Percentiles rank a stretch among this genome's conserved stretches.
phyloP scores from a whole-genome alignment of 2,329 filamentous ascomycete genomes.

The Phaeophleospora eucalypticola region DNA sequence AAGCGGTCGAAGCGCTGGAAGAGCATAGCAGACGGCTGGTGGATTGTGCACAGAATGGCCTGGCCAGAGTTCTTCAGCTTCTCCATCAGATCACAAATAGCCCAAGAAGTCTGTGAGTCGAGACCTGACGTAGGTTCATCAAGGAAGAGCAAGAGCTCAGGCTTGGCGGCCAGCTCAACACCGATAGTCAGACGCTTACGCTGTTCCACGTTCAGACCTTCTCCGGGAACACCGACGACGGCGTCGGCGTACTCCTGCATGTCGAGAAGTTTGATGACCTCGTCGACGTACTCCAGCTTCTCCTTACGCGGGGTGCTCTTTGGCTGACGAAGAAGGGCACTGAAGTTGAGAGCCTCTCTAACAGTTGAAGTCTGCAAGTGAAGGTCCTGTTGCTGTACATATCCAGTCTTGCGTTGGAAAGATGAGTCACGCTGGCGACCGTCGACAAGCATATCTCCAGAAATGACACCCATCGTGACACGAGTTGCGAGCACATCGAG shows the following conservation, averaged over 20 bases:
- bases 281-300: slow-evolving; percentile 82
- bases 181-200: slow-evolving; percentile 82
- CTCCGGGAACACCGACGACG: slow-evolving; percentile 82
- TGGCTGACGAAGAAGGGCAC: slow-evolving; percentile 79
- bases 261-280: slow-evolving; percentile 84
- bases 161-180: slow-evolving; percentile 92
- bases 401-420: slow-evolving; percentile 89
- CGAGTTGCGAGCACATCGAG: slow-evolving; percentile 81
- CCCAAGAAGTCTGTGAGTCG: slow-evolving; percentile 90
- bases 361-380: slow-evolving; percentile 82
- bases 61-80: slow-evolving; percentile 86
- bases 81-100: slow-evolving; percentile 80
- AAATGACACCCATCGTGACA: slow-evolving; percentile 83
- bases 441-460: slow-evolving; percentile 81
- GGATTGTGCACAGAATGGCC: slow-evolving; percentile 94
- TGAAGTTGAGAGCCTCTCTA: slow-evolving; percentile 82
- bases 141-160: slow-evolving; percentile 81
- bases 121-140: slow-evolving; percentile 94
- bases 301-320: slow-evolving; percentile 66
- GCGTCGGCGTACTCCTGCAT: slow-evolving; percentile 90
- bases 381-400: slow-evolving; percentile 89
- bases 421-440: slow-evolving; percentile 69
- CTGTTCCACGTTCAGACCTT: slow-evolving; percentile 70
- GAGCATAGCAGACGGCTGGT: slow-evolving; percentile 92
- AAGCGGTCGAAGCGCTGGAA: slow-evolving; percentile 87